phyloP scores from a whole-genome alignment of 2,329 filamentous ascomycete species.

The Orbilia oligospora region DNA sequence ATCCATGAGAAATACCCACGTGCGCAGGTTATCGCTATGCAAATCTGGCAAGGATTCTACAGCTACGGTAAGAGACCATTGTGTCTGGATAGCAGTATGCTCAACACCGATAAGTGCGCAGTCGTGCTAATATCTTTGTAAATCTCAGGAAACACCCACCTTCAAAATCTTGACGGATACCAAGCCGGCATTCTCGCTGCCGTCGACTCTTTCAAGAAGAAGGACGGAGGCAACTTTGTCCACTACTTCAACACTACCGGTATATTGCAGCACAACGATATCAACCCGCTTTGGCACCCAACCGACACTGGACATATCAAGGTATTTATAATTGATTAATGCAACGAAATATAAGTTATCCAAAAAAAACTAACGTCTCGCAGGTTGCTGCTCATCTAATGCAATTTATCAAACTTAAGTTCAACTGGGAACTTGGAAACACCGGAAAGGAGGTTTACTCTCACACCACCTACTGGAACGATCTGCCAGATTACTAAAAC shows the following conservation, averaged over 20 bases:
- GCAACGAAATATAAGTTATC: no score
- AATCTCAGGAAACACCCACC: slow-evolving; percentile 70
- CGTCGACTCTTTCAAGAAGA: slow-evolving; percentile 70
- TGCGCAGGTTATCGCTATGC: slow-evolving; percentile 68
- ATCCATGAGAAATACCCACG: slow-evolving; percentile 68
- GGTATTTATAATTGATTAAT: slow-evolving; percentile 35
- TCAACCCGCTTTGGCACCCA: slow-evolving; percentile 73
- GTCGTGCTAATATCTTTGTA: slow-evolving; percentile 68
- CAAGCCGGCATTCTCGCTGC: slow-evolving; percentile 71
- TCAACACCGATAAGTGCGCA: background rate
- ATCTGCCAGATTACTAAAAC: slow-evolving; percentile 33
- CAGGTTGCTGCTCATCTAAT: slow-evolving; percentile 73
- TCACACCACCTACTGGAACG: slow-evolving; percentile 51
- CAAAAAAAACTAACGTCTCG: background rate
- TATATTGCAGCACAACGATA: slow-evolving; percentile 75
- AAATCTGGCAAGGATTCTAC: slow-evolving; percentile 54
- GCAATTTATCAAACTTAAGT: slow-evolving; percentile 73
- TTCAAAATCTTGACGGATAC: slow-evolving; percentile 69
- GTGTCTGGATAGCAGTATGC: background rate
- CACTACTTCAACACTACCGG: slow-evolving; percentile 76
- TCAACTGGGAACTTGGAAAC: slow-evolving; percentile 73
- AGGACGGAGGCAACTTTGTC: slow-evolving; percentile 70
- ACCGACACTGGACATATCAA: slow-evolving; percentile 76
- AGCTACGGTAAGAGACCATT: slow-evolving; percentile 19
- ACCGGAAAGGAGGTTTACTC: slow-evolving; percentile 67